Evolutionary conservation across 768 basidiomycete species (phyloP), one percentile per base, ranked within the genome.

Genomic region (Sarcodon aspratus): DNA sequence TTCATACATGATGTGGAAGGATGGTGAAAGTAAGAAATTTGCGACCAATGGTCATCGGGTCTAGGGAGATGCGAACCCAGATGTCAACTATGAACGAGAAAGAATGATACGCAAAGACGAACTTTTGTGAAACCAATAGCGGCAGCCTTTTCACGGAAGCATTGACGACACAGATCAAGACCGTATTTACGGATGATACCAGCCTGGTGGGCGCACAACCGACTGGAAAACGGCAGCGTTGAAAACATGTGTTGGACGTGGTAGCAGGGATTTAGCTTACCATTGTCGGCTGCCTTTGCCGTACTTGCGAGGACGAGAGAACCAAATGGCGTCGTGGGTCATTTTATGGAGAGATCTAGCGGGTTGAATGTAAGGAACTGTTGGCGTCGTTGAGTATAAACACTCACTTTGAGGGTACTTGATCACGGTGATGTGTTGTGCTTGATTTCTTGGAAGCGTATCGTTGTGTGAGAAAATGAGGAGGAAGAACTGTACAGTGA

Each of bases 311-410:
- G 93, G 93, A 62, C 87, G 88, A 68, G 89, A 91, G 72, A 92
- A 93, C 92, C 93, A 96, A 72, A 96, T 82, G 61, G 91, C 85
- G 78, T 94, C 89, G 89, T 95, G 93, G 63, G 93, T 93, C 93
- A 95, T 91, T 72, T 78, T 83, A 52, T 45, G 17, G 38, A 35
- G 50, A 48, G 52, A 52, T 58, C 57, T 57, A 54, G 55, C n/a
- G 57, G 56, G 54, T 2, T 53, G 47, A 54, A 45, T 44, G 48
- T 47, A 51, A 17, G 31, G 44, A 31, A 45, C 42, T 33, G 42
- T 49, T 34, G 45, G 42, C 36, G 15, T 27, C 21, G 21, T 5
- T 27, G 21, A 27, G 32, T 36, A 48, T 27, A 27, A 27, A 27
- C 21, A 27, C 21, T 27, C 21, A 27, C 21, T 27, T 27, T 5